phyloP scores from a whole-genome alignment of 257 asterid genomes.

The Rehmannia glutinosa region DNA sequence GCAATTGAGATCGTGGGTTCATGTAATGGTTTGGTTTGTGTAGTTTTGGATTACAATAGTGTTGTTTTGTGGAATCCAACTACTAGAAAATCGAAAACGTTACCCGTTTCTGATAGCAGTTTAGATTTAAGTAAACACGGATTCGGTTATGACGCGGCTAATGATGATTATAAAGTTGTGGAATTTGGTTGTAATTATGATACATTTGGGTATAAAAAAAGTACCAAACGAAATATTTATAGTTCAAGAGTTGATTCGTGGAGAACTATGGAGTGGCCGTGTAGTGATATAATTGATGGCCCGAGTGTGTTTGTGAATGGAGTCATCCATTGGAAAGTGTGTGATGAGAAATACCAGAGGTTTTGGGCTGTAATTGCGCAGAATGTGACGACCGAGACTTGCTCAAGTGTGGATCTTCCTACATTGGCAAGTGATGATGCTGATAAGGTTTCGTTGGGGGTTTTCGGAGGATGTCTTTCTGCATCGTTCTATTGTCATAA shows the following conservation, averaged over 20 bases:
- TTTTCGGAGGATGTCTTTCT: conserved; percentile 13
- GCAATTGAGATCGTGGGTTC: conserved; percentile 14
- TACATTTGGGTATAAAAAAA: background rate
- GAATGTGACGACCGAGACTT: conserved; percentile 11
- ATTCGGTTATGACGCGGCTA: conserved; percentile 24
- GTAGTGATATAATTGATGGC: background rate
- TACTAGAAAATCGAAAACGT: conserved; percentile 13
- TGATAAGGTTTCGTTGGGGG: conserved; percentile 5
- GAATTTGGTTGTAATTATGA: background rate
- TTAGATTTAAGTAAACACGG: conserved; percentile 14
- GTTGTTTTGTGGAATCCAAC: conserved; percentile 28
- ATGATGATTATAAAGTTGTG: conserved; percentile 36
- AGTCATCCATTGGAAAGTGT: conserved; percentile 29
- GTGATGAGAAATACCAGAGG: too few species aligned
- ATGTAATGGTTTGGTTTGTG: conserved; percentile 22
- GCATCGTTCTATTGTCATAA: background rate
- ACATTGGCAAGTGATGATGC: background rate
- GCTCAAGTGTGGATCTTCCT: conserved; percentile 11
- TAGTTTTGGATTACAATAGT: background rate
- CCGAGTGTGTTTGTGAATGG: conserved; percentile 19
- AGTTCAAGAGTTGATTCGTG: conserved; percentile 29
- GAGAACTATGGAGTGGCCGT: conserved; percentile 9
- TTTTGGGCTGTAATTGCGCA: conserved; percentile 18
- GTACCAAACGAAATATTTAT: conserved; percentile 19
- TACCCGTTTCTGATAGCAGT: conserved; percentile 13